A percentile compares a stretch with the other conserved stretches of the same genome.
phyloP scores from a whole-genome alignment of 768 basidiomycete species.

The Tephrocybe sp. region DNA sequence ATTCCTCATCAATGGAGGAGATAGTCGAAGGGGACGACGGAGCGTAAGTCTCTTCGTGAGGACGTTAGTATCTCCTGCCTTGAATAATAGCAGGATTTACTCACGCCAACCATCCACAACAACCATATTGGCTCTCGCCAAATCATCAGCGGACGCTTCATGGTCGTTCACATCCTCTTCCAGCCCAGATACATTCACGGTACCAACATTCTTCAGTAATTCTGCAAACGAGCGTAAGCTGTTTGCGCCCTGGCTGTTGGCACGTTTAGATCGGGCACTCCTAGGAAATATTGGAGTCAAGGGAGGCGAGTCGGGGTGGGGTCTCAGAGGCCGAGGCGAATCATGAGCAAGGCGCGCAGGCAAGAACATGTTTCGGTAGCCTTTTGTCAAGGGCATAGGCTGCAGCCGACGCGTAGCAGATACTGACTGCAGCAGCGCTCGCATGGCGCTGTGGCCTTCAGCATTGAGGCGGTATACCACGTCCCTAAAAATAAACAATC shows the following conservation, averaged over 20 bases:
- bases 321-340: constrained; percentile 22
- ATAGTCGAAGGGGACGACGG: constrained; percentile 42
- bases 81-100: constrained; percentile 19
- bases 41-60: constrained; percentile 32
- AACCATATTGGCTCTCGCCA: constrained; percentile 50
- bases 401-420: constrained; percentile 9
- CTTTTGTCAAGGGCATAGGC: not conserved
- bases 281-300: constrained; percentile 33
- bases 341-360: constrained; percentile 13
- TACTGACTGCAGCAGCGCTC: constrained; percentile 15
- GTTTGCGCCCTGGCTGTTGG: not conserved
- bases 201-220: constrained; percentile 33
- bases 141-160: constrained; percentile 22
- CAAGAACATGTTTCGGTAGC: constrained; percentile 14
- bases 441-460: constrained; percentile 20
- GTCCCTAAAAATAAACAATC: constrained; percentile 10
- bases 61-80: not conserved
- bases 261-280: not conserved
- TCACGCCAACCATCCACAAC: constrained; percentile 66
- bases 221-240: constrained; percentile 29
- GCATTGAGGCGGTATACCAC: constrained; percentile 17
- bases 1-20: constrained; percentile 41
- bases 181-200: constrained; percentile 14
- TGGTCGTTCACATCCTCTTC: constrained; percentile 6
- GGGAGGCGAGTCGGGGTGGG: constrained; percentile 24